Percentiles rank a stretch among this genome's conserved stretches.
These are phyloP conservation scores for Maudiozyma turicensis DNA, from an alignment of 805 yeast genomes.

Conservation along the genomic window DNA sequence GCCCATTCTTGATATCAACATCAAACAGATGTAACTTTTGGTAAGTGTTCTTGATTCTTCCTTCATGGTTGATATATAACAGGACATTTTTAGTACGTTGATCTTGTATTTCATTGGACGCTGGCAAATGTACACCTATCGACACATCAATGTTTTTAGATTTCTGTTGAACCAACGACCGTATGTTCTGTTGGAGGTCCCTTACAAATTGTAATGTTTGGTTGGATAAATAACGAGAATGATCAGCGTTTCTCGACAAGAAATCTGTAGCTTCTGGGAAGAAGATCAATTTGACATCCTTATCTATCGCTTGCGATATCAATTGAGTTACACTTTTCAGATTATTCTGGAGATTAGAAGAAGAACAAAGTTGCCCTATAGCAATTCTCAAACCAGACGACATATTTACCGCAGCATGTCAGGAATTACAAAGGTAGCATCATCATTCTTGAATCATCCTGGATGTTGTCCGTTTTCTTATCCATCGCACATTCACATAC, in stretches of 20 bases:
- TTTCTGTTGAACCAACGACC: constrained; percentile 25
- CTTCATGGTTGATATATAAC: constrained; percentile 57
- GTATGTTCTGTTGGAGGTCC: constrained; percentile 39
- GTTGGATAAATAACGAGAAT: constrained; percentile 53
- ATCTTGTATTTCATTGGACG: constrained; percentile 20
- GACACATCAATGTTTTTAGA: constrained; percentile 52
- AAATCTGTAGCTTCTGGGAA: constrained; percentile 94
- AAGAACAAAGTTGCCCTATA: constrained; percentile 79
- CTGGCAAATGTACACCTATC: constrained; percentile 85
- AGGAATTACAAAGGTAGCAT: neutral
- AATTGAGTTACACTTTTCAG: constrained; percentile 48
- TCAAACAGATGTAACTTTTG: constrained; percentile 87
- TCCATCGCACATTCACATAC: too few relatives aligned
- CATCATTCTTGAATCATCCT: too few relatives aligned
- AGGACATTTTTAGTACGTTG: constrained; percentile 59
- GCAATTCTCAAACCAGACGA: constrained; percentile 38
- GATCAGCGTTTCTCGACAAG: constrained; percentile 58
- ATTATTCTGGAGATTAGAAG: constrained; percentile 51
- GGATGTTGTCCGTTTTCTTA: too few relatives aligned
- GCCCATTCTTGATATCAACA: constrained; percentile 72
- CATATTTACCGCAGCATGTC: neutral
- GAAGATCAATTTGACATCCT: constrained; percentile 60
- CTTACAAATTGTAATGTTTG: constrained; percentile 35
- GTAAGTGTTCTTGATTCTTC: constrained; percentile 58
- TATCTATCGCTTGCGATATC: constrained; percentile 51